Evolutionary conservation across 2,329 filamentous ascomycete species (phyloP), one percentile per base, ranked within the genome.

Genomic region (Rhynchosporium agropyri): DNA sequence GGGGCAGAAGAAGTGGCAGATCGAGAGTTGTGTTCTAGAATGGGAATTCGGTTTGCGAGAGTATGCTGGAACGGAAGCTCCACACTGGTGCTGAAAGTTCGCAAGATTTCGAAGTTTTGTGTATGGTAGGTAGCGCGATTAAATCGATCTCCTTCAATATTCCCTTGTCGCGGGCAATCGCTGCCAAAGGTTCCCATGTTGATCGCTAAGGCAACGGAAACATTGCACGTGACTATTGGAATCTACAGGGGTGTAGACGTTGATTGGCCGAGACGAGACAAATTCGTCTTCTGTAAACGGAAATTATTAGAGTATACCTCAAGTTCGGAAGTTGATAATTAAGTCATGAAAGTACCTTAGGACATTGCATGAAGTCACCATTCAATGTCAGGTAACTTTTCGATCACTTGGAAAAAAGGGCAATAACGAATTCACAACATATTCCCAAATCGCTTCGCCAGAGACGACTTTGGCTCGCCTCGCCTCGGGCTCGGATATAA

Each of bases 121-220:
- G 58, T 33, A 42, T 43, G 58, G 15, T 53, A 40, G 29, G 45
- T 53, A 40, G 58, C 46, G 58, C 46, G 48, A 33, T 51, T 51
- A 38, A 43, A 43, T 13, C 7, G 28, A 7, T 46, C 20, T 8
- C 43, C n/a, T n/a, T 45, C 12, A 59, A 59, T 42, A 26, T 5
- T 60, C 31, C 13, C 38, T 42, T 42, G 20, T 28, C 33, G 20
- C 51, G 33, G 51, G 36, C 26, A 53, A 31, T 51, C 38, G 36
- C 36, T 28, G 45, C 28, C 36, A 36, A 20, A 31, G 20, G 8
- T 46, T 45, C 6, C 33, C 5, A 36, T 8, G n/a, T 46, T 20
- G 33, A 60, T 63, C 56, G 49, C 61, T 63, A 63, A 56, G 61
- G 61, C 61, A 63, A 63, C 61, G 49, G 56, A 10, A 5, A 46